Evolutionary conservation across 1,139 yeast species (phyloP), one percentile per base, ranked within the genome.

Genomic region (Geotrichum aggregatum): DNA sequence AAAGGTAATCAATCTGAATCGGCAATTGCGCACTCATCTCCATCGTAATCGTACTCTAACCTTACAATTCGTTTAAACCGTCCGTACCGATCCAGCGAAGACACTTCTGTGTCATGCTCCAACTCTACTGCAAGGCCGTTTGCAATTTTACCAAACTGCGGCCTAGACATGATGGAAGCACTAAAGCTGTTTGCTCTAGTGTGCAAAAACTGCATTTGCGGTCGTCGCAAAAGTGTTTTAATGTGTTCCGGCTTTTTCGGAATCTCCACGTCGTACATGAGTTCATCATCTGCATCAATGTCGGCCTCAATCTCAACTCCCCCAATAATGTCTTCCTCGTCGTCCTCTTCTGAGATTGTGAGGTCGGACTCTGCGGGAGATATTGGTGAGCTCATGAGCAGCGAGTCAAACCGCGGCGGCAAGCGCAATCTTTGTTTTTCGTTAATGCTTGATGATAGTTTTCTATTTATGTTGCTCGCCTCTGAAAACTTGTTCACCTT

Each of bases 21-120:
- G 3, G 44, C 52, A 43, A 49, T 43, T n/a, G 52, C 52, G 33
- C 52, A 49, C 16, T 49, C 52, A 35, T 48, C 51, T 21, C 22
- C 47, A 8, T 36, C 38, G 13, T 43, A 47, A 21, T 34, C 39
- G 34, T 21, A 49, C 16, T 49, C 52, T 19, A 49, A 22, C 33
- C 43, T 28, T 5, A 40, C 13, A 2, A 30, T 30, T 19, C 40
- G 44, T 31, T 43, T 43, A 22, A 49, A 49, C 19, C 52, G 34
- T 2, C 52, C 52, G 44, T 41, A 49, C 34, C 52, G 40, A 24
- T 49, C 52, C 18, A 49, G 30, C 24, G 43, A 42, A 13, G 52
- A 49, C 14, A 26, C 47, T 16, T 39, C 30, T 14, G 40, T 34
- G 16, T 49, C 44, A 7, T 21, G 42, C 14, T 22, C 42, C n/a